A percentile compares a stretch with the other conserved stretches of the same genome.
phyloP scores from a whole-genome alignment of 345 rosid species.

The Linum trigynum region DNA sequence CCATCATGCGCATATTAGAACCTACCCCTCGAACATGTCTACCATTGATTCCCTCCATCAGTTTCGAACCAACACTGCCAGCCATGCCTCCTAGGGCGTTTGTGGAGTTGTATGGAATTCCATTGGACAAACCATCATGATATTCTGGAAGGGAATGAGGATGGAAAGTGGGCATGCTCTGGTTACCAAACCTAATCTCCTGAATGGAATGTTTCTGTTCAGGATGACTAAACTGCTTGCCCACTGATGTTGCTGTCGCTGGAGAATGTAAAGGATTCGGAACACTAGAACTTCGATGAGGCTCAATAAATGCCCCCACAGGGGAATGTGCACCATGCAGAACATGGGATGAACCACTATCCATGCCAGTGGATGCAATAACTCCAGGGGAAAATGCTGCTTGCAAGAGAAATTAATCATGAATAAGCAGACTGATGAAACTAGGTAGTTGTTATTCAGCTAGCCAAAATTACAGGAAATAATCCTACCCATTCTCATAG shows the following conservation, averaged over 20 bases:
- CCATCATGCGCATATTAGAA: slow-evolving; percentile 39
- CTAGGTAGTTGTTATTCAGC: slow-evolving; percentile 3
- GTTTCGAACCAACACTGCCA: slow-evolving; percentile 31
- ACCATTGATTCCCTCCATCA: slow-evolving; percentile 45
- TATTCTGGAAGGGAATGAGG: slow-evolving; percentile 76
- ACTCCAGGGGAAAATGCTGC: slow-evolving; percentile 6
- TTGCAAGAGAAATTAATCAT: background rate
- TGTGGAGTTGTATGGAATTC: slow-evolving; percentile 41
- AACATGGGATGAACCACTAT: slow-evolving; percentile 1
- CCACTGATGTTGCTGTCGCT: background rate
- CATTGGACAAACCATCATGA: slow-evolving; percentile 45
- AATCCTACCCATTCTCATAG: slow-evolving; percentile 44
- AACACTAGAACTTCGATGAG: slow-evolving; percentile 15
- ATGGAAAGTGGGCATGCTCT: slow-evolving; percentile 41
- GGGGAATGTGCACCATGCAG: slow-evolving; percentile 2
- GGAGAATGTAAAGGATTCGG: background rate
- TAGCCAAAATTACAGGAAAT: slow-evolving; percentile 6
- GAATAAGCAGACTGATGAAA: background rate
- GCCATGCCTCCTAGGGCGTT: slow-evolving; percentile 25
- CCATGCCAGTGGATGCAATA: background rate
- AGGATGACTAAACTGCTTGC: background rate
- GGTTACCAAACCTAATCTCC: slow-evolving; percentile 1
- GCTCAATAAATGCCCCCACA: slow-evolving; percentile 12
- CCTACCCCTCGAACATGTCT: slow-evolving; percentile 37
- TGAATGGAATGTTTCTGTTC: background rate